A percentile compares a stretch with the other conserved stretches of the same genome.
Evolutionary conservation across 352 stramenopile genomes (phyloP).

Genomic region (Phytophthora syringae): DNA sequence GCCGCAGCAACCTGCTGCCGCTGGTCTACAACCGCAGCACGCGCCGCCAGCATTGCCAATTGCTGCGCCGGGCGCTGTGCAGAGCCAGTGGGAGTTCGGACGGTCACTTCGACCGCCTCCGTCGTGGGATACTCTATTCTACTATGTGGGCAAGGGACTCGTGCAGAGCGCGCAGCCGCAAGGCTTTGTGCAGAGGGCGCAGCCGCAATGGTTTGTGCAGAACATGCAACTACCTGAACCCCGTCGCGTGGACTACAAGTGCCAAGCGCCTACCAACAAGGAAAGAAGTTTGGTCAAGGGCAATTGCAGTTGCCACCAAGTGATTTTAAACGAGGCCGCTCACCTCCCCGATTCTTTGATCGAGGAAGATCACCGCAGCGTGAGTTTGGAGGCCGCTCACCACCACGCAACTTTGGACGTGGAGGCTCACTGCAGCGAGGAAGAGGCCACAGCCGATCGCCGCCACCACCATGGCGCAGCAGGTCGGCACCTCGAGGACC

Average conservation of each 20-base stretch:
- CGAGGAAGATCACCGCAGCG: background rate
- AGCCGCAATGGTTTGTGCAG: too few species aligned
- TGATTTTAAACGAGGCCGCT: too few species aligned
- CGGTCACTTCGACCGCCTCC: background rate
- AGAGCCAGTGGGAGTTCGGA: conserved; percentile 5
- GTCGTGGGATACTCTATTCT: conserved; percentile 2
- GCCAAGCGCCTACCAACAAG: background rate
- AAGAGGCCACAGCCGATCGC: background rate
- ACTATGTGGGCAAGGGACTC: conserved; percentile 10
- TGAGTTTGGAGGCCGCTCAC: background rate
- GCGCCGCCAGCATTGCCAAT: background rate
- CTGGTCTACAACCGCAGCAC: background rate
- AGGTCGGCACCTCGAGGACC: background rate
- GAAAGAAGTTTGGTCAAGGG: background rate
- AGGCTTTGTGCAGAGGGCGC: background rate
- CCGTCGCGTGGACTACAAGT: too few species aligned
- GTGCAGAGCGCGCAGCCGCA: background rate
- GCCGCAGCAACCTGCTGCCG: background rate
- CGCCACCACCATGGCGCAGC: background rate
- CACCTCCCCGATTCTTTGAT: background rate
- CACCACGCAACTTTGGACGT: background rate
- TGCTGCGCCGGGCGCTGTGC: background rate
- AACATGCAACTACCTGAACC: too few species aligned
- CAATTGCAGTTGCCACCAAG: background rate
- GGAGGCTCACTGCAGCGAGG: background rate